Evolutionary conservation across 2,329 filamentous ascomycete species (phyloP), one percentile per base, ranked within the genome.

Genomic region (Ascochyta rabiei): DNA sequence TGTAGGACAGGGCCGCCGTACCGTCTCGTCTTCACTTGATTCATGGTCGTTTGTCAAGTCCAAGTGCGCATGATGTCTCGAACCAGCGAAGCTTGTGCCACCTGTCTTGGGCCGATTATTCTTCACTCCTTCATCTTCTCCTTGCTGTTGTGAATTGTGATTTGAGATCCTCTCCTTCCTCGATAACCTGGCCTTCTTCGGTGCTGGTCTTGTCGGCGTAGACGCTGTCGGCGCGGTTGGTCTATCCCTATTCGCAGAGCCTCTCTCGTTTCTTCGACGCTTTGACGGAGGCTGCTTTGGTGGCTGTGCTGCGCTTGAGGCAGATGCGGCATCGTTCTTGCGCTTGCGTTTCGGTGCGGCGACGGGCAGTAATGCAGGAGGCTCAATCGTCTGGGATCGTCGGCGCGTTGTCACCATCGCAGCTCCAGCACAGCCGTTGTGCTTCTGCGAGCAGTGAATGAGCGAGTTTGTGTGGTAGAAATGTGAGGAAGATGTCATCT

Each of bases 371-470:
- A 46, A 18, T 1, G 43, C 37, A 23, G 38, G 26, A 24, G 52
- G 46, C 15, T 50, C 52, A 16, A 43, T 38, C 15, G 38, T 26
- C 12, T 49, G 50, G 30, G 47, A 43, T 37, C 38, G 46, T 18
- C 46, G 46, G 42, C 46, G 52, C 15, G 52, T 55, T 15, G 52
- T 50, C 4, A 55, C 41, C 52, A 55, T 55, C 7, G 46, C 33
- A 33, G n/a, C 23, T 15, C 6, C 15, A 16, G 31, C 31, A 21
- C 37, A 10, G n/a, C 23, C 13, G n/a, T 41, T n/a, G 30, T 38
- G 46, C 15, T 9, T 37, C 24, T 23, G 52, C 23, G 23, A 44
- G 41, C 8, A 24, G 23, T 16, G 24, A 24, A 31, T 18, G 34
- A 37, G 18, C 12, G 28, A 21, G 18, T 37, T 23, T 18, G 34